Evolutionary conservation across 2,329 filamentous ascomycete species (phyloP).

Genomic region (Anthostomella pinea): DNA sequence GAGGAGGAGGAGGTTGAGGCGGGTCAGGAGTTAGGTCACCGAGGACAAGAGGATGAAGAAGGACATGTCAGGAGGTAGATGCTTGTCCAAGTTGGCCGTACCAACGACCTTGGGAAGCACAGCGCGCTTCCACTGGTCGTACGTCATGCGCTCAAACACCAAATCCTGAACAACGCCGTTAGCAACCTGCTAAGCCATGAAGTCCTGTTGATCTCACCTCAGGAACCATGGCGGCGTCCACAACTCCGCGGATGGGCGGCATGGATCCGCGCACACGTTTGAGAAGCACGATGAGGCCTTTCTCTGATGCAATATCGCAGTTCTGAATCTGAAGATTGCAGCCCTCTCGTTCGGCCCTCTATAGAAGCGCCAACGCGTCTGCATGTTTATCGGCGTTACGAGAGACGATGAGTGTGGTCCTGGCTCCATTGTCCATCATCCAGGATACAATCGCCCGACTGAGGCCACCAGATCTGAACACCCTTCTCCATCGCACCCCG

Average conservation of each 20-base stretch:
- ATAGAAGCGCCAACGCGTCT: not conserved
- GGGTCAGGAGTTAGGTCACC: no score
- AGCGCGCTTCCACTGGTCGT: constrained; percentile 5
- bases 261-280: not conserved
- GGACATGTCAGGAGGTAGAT: constrained; percentile 17
- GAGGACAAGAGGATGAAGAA: constrained; percentile 43
- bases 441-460: constrained; percentile 19
- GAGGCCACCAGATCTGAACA: constrained; percentile 18
- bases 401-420: constrained; percentile 14
- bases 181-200: not conserved
- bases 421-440: constrained; percentile 20
- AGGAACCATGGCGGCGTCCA: constrained; percentile 15
- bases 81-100: constrained; percentile 22
- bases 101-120: constrained; percentile 13
- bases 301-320: constrained; percentile 12
- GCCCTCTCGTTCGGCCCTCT: not conserved
- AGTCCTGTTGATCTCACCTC: constrained; percentile 1
- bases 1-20: no score
- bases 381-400: constrained; percentile 1
- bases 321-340: not conserved
- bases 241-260: constrained; percentile 12
- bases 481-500: not conserved
- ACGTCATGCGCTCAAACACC: constrained; percentile 16
- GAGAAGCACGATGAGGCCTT: constrained; percentile 4
- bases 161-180: constrained; percentile 3